These are phyloP conservation scores for Alternaria brassicicola DNA, from an alignment of 2,329 filamentous ascomycete species.

Conservation along the genomic window DNA sequence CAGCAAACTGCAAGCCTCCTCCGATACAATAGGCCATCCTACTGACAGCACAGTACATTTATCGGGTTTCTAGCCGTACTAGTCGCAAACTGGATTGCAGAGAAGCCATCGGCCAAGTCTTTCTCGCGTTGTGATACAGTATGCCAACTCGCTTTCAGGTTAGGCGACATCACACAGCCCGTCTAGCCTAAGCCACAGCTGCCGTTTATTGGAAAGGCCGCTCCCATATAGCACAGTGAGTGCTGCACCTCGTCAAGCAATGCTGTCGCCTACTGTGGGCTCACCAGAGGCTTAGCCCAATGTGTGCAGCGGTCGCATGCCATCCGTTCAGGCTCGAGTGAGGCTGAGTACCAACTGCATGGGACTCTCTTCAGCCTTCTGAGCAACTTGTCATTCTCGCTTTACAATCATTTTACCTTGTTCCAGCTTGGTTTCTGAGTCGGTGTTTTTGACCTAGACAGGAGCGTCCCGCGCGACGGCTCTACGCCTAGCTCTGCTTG, in stretches of 20 bases:
- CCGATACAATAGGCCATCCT: neutral
- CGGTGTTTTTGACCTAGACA: neutral
- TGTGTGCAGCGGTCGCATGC: constrained; percentile 7
- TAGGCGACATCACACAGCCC: constrained; percentile 25
- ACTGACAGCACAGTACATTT: constrained; percentile 14
- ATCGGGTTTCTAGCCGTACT: constrained; percentile 18
- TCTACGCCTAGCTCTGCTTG: neutral
- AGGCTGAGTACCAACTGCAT: constrained; percentile 18
- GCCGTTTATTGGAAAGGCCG: constrained; percentile 24
- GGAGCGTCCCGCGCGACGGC: neutral
- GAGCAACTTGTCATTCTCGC: constrained; percentile 12
- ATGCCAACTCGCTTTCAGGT: constrained; percentile 13
- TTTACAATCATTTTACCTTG: constrained; percentile 1
- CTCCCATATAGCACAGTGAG: constrained; percentile 5
- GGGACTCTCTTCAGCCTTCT: constrained; percentile 5
- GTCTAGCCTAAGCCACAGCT: constrained; percentile 25
- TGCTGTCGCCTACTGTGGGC: constrained; percentile 16
- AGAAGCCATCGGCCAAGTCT: constrained; percentile 18
- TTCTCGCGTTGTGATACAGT: constrained; percentile 14
- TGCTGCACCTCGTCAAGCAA: constrained; percentile 26
- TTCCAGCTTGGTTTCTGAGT: neutral
- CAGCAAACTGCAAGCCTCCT: neutral
- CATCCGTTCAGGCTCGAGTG: constrained; percentile 11
- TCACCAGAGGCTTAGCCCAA: constrained; percentile 20
- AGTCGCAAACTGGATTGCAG: constrained; percentile 18